phyloP scores from a whole-genome alignment of 805 yeast genomes.

The Danielia reshetovae region DNA sequence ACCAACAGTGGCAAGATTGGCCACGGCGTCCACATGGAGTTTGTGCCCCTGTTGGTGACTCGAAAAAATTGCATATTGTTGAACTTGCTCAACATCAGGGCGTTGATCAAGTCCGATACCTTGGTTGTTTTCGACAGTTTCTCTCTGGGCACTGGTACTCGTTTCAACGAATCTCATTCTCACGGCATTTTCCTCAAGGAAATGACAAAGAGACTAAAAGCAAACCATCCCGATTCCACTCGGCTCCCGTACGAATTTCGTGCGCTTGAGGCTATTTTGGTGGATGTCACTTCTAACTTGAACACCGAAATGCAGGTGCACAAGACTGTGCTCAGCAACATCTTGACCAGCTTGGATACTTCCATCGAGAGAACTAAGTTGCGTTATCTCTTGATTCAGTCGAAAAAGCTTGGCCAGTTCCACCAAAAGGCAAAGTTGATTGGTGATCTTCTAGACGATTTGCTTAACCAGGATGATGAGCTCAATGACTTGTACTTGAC shows the following conservation, averaged over 20 bases:
- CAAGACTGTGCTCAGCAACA: conserved; percentile 66
- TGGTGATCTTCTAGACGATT: conserved; percentile 78
- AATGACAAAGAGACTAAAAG: conserved; percentile 33
- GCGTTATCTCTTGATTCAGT: conserved; percentile 73
- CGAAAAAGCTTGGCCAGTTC: conserved; percentile 80
- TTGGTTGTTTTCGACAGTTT: conserved; percentile 45
- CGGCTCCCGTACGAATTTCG: conserved; percentile 80
- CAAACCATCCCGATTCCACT: conserved; percentile 24
- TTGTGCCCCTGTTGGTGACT: conserved; percentile 54
- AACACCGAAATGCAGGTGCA: conserved; percentile 87
- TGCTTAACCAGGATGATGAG: conserved; percentile 84
- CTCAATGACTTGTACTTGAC: conserved; percentile 77
- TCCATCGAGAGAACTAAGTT: conserved; percentile 78
- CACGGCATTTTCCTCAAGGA: conserved; percentile 42
- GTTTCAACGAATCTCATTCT: conserved; percentile 44
- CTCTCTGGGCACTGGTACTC: conserved; percentile 24
- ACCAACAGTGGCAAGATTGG: conserved; percentile 6
- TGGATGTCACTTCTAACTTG: conserved; percentile 72
- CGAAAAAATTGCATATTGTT: conserved; percentile 45
- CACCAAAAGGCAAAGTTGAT: conserved; percentile 79
- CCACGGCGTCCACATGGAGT: conserved; percentile 35
- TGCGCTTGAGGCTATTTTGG: conserved; percentile 83
- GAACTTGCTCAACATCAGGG: conserved; percentile 47
- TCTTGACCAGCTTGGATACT: conserved; percentile 73
- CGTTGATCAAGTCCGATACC: conserved; percentile 49